A percentile compares a stretch with the other conserved stretches of the same genome.
These are phyloP conservation scores for Reticulascus tulasneorum DNA, from an alignment of 2,329 filamentous ascomycete species.

Conservation along the genomic window DNA sequence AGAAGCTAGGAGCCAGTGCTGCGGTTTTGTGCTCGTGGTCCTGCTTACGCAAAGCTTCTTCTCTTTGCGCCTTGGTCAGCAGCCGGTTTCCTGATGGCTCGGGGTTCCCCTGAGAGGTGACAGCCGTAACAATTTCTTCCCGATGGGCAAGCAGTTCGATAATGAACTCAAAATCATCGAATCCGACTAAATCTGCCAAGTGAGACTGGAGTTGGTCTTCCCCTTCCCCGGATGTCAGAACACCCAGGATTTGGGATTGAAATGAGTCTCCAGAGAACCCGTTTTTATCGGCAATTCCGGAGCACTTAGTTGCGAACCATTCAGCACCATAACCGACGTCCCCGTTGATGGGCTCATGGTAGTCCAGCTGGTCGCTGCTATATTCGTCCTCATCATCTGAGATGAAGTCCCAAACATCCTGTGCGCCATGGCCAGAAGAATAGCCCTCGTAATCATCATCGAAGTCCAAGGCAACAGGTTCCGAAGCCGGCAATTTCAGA, in stretches of 20 bases:
- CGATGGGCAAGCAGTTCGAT: constrained; percentile 83
- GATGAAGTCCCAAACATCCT: constrained; percentile 92
- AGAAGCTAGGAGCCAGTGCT: constrained; percentile 64
- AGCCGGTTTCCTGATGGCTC: constrained; percentile 47
- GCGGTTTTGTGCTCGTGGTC: constrained; percentile 83
- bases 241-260: constrained; percentile 70
- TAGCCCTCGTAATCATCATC: constrained; percentile 60
- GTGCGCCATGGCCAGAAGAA: constrained; percentile 58
- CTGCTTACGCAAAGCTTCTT: constrained; percentile 69
- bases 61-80: constrained; percentile 71
- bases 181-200: constrained; percentile 85
- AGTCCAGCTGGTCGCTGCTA: constrained; percentile 51
- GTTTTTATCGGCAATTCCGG: constrained; percentile 60
- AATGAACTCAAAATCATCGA: constrained; percentile 88
- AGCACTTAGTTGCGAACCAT: constrained; percentile 72
- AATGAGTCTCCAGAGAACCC: constrained; percentile 68
- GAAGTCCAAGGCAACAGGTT: constrained; percentile 46
- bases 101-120: constrained; percentile 28
- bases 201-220: constrained; percentile 90
- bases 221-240: constrained; percentile 62
- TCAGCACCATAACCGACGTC: constrained; percentile 46
- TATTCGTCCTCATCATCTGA: constrained; percentile 65
- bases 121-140: constrained; percentile 56
- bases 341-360: constrained; percentile 24
- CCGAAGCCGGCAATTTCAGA: constrained; percentile 46